A percentile compares a stretch with the other conserved stretches of the same genome.
Evolutionary conservation across 176 grass and related monocot genomes (phyloP).

Genomic region (Canna indica): DNA sequence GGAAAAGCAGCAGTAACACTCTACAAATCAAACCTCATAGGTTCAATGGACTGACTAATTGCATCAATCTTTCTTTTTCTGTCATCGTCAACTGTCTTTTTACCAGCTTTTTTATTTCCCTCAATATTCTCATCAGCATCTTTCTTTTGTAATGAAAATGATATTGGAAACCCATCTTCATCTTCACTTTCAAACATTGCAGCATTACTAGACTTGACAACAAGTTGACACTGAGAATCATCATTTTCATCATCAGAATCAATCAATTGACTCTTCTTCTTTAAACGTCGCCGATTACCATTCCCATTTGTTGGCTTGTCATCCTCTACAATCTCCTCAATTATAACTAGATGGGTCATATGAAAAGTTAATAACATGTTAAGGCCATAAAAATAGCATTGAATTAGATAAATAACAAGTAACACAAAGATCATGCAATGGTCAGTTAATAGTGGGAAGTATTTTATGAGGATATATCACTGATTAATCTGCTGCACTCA

Average conservation of each 20-base stretch:
- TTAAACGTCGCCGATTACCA: slow-evolving; percentile 26
- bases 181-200: slow-evolving; percentile 67
- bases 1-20: neutral
- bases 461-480: too few relatives aligned
- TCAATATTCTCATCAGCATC: slow-evolving; percentile 15
- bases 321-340: slow-evolving; percentile 88
- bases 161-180: slow-evolving; percentile 89
- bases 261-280: slow-evolving; percentile 41
- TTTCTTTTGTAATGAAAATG: slow-evolving; percentile 31
- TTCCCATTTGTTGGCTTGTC: slow-evolving; percentile 38
- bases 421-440: neutral
- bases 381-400: neutral
- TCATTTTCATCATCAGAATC: slow-evolving; percentile 41
- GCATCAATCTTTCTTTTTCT: slow-evolving; percentile 64
- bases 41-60: slow-evolving; percentile 18
- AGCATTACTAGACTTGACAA: slow-evolving; percentile 28
- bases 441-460: neutral
- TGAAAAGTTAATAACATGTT: neutral
- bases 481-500: neutral
- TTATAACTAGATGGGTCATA: slow-evolving; percentile 55
- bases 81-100: slow-evolving; percentile 27
- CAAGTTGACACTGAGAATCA: slow-evolving; percentile 34
- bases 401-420: neutral
- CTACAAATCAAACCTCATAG: slow-evolving; percentile 30
- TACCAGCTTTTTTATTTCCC: slow-evolving; percentile 7